These are phyloP conservation scores for Zalaria obscura DNA, from an alignment of 2,329 filamentous ascomycete genomes.

Conservation along the genomic window DNA sequence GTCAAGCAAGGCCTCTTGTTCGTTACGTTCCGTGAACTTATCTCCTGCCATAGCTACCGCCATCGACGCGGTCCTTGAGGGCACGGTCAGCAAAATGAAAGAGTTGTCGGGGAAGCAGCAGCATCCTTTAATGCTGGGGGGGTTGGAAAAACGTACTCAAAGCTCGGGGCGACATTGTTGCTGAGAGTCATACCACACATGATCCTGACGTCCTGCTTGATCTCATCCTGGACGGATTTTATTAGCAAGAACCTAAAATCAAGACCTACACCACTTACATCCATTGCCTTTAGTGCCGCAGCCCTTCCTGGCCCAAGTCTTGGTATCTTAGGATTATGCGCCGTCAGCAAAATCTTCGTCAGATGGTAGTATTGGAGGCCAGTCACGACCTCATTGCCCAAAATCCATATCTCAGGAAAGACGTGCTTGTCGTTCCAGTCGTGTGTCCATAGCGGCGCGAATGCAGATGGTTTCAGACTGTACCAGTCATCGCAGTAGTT, in stretches of 20 bases:
- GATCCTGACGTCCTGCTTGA: slow-evolving; percentile 34
- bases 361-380: slow-evolving; percentile 47
- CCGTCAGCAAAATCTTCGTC: slow-evolving; percentile 41
- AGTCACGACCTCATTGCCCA: slow-evolving; percentile 43
- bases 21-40: slow-evolving; percentile 30
- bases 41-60: slow-evolving; percentile 28
- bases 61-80: slow-evolving; percentile 12
- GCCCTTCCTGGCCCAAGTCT: slow-evolving; percentile 30
- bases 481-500: slow-evolving; percentile 35
- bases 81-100: no score
- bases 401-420: slow-evolving; percentile 46
- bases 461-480: slow-evolving; percentile 34
- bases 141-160: slow-evolving; percentile 20
- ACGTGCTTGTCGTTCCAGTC: slow-evolving; percentile 24
- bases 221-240: slow-evolving; percentile 15
- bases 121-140: no score
- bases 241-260: no score
- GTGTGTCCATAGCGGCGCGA: slow-evolving; percentile 38
- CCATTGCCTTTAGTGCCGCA: slow-evolving; percentile 25
- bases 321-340: slow-evolving; percentile 41
- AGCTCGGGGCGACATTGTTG: slow-evolving; percentile 41
- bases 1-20: slow-evolving; percentile 35
- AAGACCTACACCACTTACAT: slow-evolving; percentile 8
- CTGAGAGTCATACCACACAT: slow-evolving; percentile 46
- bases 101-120: no score